A percentile compares a stretch with the other conserved stretches of the same genome.
Evolutionary conservation across 148 eudicot species (phyloP).

Genomic region (Heliosperma pusillum): DNA sequence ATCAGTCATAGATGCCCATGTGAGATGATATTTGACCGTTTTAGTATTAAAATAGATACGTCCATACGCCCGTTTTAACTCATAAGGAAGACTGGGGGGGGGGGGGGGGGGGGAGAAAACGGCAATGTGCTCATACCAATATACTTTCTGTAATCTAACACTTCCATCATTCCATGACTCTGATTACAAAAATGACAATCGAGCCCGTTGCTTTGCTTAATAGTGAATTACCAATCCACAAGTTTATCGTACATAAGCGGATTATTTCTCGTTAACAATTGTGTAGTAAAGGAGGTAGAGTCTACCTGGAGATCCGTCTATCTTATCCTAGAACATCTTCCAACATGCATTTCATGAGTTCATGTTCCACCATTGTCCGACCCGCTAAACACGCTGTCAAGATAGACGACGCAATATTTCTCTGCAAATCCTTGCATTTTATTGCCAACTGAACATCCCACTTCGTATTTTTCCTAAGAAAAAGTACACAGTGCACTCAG

Average conservation of each 20-base stretch:
- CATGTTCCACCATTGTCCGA: slow-evolving; percentile 36
- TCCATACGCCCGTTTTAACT: too few species aligned
- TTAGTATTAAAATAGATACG: too few species aligned
- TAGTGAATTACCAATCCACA: neutral
- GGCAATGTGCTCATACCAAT: too few species aligned
- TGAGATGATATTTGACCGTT: too few species aligned
- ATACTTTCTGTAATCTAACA: too few species aligned
- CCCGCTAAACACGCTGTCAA: slow-evolving; percentile 52
- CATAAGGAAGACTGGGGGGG: too few species aligned
- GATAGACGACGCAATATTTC: slow-evolving; percentile 59
- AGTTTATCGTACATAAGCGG: neutral
- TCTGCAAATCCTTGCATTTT: slow-evolving; percentile 55
- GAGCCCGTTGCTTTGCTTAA: too few species aligned
- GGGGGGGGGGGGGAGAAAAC: too few species aligned
- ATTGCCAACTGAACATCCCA: slow-evolving; percentile 87
- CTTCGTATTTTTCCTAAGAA: slow-evolving; percentile 27
- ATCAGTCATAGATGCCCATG: too few species aligned
- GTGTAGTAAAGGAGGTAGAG: neutral
- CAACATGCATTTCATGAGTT: slow-evolving; percentile 32
- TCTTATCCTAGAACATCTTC: slow-evolving; percentile 26
- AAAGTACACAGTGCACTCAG: neutral
- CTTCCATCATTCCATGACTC: too few species aligned
- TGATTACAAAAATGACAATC: too few species aligned
- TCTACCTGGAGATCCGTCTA: slow-evolving; percentile 14
- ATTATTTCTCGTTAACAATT: neutral